Percentiles rank a stretch among this genome's conserved stretches.
These are phyloP conservation scores for Zymoseptoria pseudotritici DNA, from an alignment of 2,329 filamentous ascomycete genomes.

Conservation along the genomic window DNA sequence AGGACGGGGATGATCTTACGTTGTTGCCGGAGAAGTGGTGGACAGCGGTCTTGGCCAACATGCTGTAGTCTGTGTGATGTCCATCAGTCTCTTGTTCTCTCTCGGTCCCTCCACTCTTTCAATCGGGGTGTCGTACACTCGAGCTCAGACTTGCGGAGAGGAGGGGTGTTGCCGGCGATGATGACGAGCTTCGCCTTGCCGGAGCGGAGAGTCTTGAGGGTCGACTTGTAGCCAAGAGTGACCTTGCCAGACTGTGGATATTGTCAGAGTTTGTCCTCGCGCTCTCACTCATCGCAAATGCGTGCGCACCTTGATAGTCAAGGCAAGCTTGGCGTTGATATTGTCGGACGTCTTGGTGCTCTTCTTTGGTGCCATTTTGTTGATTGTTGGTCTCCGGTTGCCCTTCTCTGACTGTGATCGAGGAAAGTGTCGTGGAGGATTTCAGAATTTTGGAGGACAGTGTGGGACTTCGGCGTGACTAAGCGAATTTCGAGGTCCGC, in stretches of 20 bases:
- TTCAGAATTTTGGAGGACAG: not conserved
- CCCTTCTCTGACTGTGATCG: slow-evolving; percentile 13
- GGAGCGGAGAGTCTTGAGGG: slow-evolving; percentile 80
- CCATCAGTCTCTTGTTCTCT: slow-evolving; percentile 11
- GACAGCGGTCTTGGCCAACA: slow-evolving; percentile 88
- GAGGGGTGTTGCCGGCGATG: slow-evolving; percentile 91
- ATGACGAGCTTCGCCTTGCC: slow-evolving; percentile 99
- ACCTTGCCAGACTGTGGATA: slow-evolving; percentile 49
- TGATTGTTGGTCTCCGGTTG: slow-evolving; percentile 21
- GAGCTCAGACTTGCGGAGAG: slow-evolving; percentile 87
- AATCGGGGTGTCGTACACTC: slow-evolving; percentile 54
- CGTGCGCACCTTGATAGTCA: slow-evolving; percentile 29
- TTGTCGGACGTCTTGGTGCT: slow-evolving; percentile 79
- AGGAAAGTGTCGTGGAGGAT: not conserved
- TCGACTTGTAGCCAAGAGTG: slow-evolving; percentile 84
- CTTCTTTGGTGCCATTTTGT: slow-evolving; percentile 67
- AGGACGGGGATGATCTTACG: slow-evolving; percentile 57
- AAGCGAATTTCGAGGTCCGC: too few species aligned
- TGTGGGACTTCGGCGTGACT: too few species aligned
- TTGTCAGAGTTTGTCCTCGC: slow-evolving; percentile 9
- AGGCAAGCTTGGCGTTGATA: slow-evolving; percentile 62
- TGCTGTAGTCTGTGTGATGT: slow-evolving; percentile 57
- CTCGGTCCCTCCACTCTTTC: slow-evolving; percentile 14
- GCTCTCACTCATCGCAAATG: not conserved
- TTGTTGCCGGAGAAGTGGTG: slow-evolving; percentile 99